Evolutionary conservation across 257 asterid species (phyloP).

Genomic region (Plantago ovata): DNA sequence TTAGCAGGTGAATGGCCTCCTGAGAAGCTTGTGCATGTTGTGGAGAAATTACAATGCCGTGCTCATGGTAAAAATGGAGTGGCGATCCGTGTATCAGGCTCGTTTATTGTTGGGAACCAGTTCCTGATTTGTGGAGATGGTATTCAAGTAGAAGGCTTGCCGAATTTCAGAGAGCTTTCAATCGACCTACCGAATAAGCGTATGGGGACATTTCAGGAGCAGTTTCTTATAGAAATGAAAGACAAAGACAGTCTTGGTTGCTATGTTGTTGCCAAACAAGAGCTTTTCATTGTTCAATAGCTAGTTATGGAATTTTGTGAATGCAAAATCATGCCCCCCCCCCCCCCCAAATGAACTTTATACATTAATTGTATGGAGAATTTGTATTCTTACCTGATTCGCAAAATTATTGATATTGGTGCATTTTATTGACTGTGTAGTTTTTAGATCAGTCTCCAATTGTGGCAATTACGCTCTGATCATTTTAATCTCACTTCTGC

Average conservation of each 20-base stretch:
- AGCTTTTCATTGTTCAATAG: constrained; percentile 64
- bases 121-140: constrained; percentile 97
- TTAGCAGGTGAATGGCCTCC: constrained; percentile 95
- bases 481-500: too few species aligned
- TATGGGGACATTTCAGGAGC: constrained; percentile 88
- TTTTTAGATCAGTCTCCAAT: too few species aligned
- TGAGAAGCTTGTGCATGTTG: constrained; percentile 92
- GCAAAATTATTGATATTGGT: background rate
- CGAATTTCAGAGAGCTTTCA: constrained; percentile 68
- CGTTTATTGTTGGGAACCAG: constrained; percentile 84
- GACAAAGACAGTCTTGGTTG: constrained; percentile 54
- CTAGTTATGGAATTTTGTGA: too few species aligned
- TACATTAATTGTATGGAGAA: too few species aligned
- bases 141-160: constrained; percentile 84
- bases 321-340: too few species aligned
- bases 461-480: too few species aligned
- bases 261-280: constrained; percentile 72
- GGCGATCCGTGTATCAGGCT: constrained; percentile 81
- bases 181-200: constrained; percentile 71
- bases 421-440: too few species aligned
- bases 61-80: constrained; percentile 63
- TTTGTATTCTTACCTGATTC: too few species aligned
- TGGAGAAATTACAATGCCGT: constrained; percentile 94
- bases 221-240: constrained; percentile 56
- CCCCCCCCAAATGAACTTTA: too few species aligned